Conservation (phyloP, 1,284 basidiomycete genomes). For the Leucoagaricus sp. region DNA sequence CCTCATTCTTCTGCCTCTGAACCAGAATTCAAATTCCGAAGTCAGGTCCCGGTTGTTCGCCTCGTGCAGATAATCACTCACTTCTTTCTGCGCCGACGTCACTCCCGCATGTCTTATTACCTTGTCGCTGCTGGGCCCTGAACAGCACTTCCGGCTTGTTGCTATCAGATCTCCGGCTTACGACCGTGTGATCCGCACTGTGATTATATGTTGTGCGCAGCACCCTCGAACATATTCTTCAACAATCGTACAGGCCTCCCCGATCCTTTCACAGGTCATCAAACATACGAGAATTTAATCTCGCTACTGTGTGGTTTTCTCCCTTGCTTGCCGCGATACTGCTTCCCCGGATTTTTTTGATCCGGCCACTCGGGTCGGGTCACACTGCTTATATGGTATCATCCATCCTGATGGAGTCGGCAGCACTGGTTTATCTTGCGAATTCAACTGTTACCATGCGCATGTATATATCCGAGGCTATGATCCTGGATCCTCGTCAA, state of each 20-base stretch:
- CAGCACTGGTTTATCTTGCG: background rate
- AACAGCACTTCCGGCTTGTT: background rate
- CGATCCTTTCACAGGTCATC: background rate
- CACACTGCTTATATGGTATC: background rate
- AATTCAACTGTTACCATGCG: background rate
- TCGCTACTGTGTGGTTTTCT: background rate
- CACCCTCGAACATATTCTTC: background rate
- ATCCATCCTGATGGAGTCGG: background rate
- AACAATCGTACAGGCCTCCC: background rate
- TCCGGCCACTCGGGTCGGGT: background rate
- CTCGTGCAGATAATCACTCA: background rate
- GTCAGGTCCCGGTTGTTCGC: too few species aligned
- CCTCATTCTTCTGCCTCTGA: background rate
- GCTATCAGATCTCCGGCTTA: background rate
- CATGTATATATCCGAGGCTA: background rate
- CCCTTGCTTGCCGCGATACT: constrained; percentile 1
- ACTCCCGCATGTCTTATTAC: background rate
- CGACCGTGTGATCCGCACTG: constrained; percentile 9
- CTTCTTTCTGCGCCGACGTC: constrained; percentile 5
- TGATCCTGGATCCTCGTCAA: background rate
- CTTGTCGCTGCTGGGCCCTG: background rate
- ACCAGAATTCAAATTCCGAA: too few species aligned
- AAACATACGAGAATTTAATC: background rate
- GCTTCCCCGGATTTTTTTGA: background rate
- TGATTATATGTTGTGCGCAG: background rate